Conservation (phyloP, 2,329 filamentous ascomycete genomes). For the Neopestalotiopsis sp. region DNA sequence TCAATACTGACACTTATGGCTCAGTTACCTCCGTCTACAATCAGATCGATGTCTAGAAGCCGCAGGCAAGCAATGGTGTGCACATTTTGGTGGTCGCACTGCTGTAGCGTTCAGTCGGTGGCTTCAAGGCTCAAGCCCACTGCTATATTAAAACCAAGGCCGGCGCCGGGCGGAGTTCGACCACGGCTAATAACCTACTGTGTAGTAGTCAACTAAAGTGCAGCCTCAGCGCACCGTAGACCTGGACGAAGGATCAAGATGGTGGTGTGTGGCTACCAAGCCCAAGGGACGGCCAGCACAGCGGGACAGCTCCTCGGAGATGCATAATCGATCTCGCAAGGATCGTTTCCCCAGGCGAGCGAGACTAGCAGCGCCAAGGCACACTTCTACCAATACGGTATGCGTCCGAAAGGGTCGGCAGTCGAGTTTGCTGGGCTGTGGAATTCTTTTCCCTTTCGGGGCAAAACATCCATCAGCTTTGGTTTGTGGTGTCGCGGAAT, state of each 20-base stretch:
- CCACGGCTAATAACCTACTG: not conserved
- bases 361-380: slow-evolving; percentile 17
- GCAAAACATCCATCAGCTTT: not conserved
- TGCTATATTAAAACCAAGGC: not conserved
- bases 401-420: slow-evolving; percentile 20
- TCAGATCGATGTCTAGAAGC: too few relatives aligned
- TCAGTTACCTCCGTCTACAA: too few relatives aligned
- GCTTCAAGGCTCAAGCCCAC: not conserved
- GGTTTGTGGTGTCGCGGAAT: slow-evolving; percentile 3
- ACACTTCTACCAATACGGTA: slow-evolving; percentile 17
- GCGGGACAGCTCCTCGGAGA: slow-evolving; percentile 33
- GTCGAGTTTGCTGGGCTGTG: not conserved
- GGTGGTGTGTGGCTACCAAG: not conserved
- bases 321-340: slow-evolving; percentile 24
- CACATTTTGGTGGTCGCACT: not conserved
- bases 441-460: not conserved
- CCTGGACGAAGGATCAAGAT: not conserved
- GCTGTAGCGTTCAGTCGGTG: not conserved
- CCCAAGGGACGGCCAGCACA: slow-evolving; percentile 13
- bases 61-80: not conserved
- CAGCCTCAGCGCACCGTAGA: not conserved
- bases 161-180: not conserved
- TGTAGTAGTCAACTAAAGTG: not conserved
- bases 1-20: too few relatives aligned
- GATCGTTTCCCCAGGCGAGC: slow-evolving; percentile 24